phyloP scores from a whole-genome alignment of 2,329 filamentous ascomycete species.

The Xenoacremonium recifei region DNA sequence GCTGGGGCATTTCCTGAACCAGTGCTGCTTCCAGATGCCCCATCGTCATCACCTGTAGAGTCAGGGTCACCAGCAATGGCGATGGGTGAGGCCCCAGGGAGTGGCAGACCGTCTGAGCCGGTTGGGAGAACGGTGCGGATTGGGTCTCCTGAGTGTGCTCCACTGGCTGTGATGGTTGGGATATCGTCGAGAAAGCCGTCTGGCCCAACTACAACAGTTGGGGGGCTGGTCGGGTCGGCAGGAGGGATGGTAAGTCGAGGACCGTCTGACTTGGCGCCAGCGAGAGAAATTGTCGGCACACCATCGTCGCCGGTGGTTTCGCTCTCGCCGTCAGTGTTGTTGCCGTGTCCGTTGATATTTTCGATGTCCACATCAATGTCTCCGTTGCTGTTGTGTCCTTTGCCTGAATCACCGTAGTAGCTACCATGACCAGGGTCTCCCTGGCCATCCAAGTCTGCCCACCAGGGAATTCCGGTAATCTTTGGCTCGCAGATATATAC shows the following conservation, averaged over 20 bases:
- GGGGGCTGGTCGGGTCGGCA: constrained; percentile 7
- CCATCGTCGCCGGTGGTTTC: neutral
- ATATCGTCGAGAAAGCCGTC: constrained; percentile 11
- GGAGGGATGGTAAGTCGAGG: constrained; percentile 10
- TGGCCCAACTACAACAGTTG: constrained; percentile 16
- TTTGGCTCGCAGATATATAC: constrained; percentile 25
- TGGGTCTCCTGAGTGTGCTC: constrained; percentile 5
- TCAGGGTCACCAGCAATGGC: constrained; percentile 10
- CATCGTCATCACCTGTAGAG: neutral
- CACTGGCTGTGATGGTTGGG: constrained; percentile 11
- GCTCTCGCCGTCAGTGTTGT: neutral
- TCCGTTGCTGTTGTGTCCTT: neutral
- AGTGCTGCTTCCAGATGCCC: neutral
- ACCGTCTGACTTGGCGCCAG: constrained; percentile 8
- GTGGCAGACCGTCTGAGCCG: constrained; percentile 12
- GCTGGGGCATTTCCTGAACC: neutral
- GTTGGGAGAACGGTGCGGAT: constrained; percentile 16
- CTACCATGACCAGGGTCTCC: neutral
- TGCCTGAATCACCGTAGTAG: neutral
- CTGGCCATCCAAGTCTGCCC: neutral
- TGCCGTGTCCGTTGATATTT: neutral
- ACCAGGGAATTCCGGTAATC: constrained; percentile 1
- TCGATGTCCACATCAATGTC: neutral
- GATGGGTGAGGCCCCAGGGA: constrained; percentile 11
- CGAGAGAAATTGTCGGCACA: constrained; percentile 8